Evolutionary conservation across 2,329 filamentous ascomycete genomes (phyloP).

Genomic region (Aspergillus fumigatus): DNA sequence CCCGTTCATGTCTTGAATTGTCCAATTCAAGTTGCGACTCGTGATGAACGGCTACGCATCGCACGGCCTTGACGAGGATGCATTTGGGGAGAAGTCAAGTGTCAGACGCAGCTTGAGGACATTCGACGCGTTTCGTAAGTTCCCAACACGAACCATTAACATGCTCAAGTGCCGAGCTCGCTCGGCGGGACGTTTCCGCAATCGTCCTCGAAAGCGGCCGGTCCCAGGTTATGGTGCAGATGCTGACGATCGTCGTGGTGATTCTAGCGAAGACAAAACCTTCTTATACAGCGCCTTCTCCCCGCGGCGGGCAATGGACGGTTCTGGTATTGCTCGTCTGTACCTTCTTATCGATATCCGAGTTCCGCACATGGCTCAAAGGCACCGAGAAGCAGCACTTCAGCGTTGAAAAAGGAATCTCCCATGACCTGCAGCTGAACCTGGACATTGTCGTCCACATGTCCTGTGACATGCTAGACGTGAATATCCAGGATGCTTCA

Average conservation of each 20-base stretch:
- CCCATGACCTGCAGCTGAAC: conserved; percentile 87
- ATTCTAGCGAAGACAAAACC: conserved; percentile 84
- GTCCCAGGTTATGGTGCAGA: not conserved
- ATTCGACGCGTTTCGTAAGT: conserved; percentile 95
- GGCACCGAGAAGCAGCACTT: conserved; percentile 86
- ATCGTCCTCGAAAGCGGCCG: not conserved
- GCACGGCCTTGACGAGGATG: conserved; percentile 67
- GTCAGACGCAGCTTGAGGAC: conserved; percentile 60
- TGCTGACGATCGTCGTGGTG: conserved; percentile 1
- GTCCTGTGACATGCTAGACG: conserved; percentile 80
- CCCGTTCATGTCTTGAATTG: conserved; percentile 25
- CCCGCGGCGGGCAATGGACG: conserved; percentile 90
- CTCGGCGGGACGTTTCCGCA: not conserved
- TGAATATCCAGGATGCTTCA: conserved; percentile 95
- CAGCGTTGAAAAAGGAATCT: conserved; percentile 85
- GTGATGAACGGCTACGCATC: conserved; percentile 76
- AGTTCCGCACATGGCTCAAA: conserved; percentile 76
- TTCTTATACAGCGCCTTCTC: conserved; percentile 79
- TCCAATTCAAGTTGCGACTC: conserved; percentile 17
- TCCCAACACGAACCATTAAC: not conserved
- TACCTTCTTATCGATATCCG: conserved; percentile 68
- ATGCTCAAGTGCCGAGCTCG: no score
- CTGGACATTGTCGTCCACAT: conserved; percentile 89
- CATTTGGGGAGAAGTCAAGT: conserved; percentile 69
- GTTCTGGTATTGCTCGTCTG: conserved; percentile 74